Evolutionary conservation across 108 stramenopile genomes (phyloP).

Genomic region (Nitzschia sp.): DNA sequence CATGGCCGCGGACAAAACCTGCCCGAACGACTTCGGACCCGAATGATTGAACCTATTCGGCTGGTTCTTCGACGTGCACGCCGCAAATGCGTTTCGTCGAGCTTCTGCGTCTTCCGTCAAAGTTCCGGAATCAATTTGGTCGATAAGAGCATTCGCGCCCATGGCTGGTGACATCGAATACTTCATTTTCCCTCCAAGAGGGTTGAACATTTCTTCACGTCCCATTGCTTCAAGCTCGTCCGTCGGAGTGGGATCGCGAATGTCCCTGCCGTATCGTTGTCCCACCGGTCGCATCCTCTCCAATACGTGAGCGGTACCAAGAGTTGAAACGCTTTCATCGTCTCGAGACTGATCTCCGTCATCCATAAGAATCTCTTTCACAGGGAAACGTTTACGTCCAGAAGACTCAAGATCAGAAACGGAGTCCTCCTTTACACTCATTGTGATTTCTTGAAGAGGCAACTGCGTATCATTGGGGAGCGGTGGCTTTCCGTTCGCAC

Average conservation of each 20-base stretch:
- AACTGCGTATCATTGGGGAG: not conserved
- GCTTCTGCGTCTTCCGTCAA: conserved; percentile 20
- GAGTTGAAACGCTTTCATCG: conserved; percentile 34
- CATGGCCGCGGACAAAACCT: not conserved
- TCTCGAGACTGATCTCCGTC: not conserved
- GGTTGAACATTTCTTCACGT: not conserved
- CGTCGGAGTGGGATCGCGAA: conserved; percentile 11
- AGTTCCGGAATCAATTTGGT: conserved; percentile 32
- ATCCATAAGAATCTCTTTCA: conserved; percentile 25
- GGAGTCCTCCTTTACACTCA: conserved; percentile 11
- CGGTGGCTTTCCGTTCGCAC: not conserved
- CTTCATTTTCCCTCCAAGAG: not conserved
- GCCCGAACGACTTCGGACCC: not conserved
- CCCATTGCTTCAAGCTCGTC: conserved; percentile 5
- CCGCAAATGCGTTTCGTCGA: not conserved
- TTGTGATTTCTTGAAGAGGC: conserved; percentile 25
- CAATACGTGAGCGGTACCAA: conserved; percentile 27
- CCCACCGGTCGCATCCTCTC: conserved; percentile 8
- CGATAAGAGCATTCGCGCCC: conserved; percentile 25
- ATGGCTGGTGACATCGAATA: not conserved
- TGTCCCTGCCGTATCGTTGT: not conserved
- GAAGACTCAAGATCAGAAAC: conserved; percentile 34
- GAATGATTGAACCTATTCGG: not conserved
- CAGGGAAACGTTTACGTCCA: conserved; percentile 13
- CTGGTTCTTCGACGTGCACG: not conserved